Evolutionary conservation across 2,329 filamentous ascomycete species (phyloP), one percentile per base, ranked within the genome.

Genomic region (Chaetomium sp.): DNA sequence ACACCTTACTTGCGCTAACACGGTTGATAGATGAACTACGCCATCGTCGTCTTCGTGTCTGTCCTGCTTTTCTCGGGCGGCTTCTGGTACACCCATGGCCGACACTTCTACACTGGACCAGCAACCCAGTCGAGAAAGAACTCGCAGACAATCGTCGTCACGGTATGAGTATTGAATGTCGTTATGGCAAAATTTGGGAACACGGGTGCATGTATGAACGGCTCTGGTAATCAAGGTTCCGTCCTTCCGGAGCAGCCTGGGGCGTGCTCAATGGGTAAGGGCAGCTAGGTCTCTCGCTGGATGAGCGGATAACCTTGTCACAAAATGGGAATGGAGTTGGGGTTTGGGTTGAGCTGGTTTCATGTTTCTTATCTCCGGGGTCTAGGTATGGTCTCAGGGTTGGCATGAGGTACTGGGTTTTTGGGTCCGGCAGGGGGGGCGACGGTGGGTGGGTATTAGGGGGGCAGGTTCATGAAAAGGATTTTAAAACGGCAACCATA

Each of bases 11-110:
- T 13, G 16, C 49, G 13, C 19, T 60, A 49, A 64, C 51, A 50
- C 57, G 16, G 8, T 12, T 6, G 31, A 45, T 31, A 71, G 69
- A 71, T 71, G 69, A 71, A 71, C 53, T 71, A 71, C 38, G 69
- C 69, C 31, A 50, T 65, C 7, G 68, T 67, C 4, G 69, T 71
- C 16, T 71, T 71, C 31, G 58, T 65, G 5, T 69, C 66, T 25
- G 65, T 69, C 23, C 1, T 68, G 7, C 27, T 70, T 1, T 70
- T 70, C 42, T 55, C 68, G 12, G 33, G 57, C 25, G 63, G 65
- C n/a, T 70, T 69, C 38, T 71, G 69, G 69, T 70, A 67, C 23
- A 66, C 65, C 2, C 69, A 69, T 45, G 69, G 69, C 0, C 49
- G 65, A 4, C 63, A 69, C n/a, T 69, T 64, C 45, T 71, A 71